Conservation (phyloP, 1,284 basidiomycete genomes). For the Acaromyces ingoldii region DNA sequence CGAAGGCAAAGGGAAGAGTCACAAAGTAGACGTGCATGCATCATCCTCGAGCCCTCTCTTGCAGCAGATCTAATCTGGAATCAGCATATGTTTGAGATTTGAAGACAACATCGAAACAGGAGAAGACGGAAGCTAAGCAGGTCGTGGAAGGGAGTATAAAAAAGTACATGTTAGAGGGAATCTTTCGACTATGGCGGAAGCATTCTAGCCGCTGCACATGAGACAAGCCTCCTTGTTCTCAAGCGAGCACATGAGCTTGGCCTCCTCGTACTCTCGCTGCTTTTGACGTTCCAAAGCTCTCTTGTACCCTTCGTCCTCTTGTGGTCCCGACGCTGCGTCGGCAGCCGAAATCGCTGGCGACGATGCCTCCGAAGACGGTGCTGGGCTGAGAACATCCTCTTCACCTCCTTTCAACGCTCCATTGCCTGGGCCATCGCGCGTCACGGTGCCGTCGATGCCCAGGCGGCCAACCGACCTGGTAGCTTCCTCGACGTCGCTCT, state of each 20-base stretch:
- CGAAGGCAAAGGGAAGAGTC: too few relatives aligned
- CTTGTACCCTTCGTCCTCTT: slow-evolving; percentile 62
- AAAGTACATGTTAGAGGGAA: too few relatives aligned
- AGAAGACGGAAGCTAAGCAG: too few relatives aligned
- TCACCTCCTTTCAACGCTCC: too few relatives aligned
- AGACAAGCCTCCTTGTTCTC: slow-evolving; percentile 66
- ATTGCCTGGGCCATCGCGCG: slow-evolving; percentile 38
- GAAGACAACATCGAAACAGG: too few relatives aligned
- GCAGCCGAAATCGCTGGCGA: slow-evolving; percentile 52
- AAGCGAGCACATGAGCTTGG: slow-evolving; percentile 71
- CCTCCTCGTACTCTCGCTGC: slow-evolving; percentile 73
- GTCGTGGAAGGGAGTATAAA: too few relatives aligned
- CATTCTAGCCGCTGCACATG: slow-evolving; percentile 46
- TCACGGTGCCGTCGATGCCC: slow-evolving; percentile 43
- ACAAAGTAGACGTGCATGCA: too few relatives aligned
- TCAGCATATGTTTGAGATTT: too few relatives aligned
- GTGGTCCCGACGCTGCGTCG: background rate
- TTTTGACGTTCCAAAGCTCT: slow-evolving; percentile 70
- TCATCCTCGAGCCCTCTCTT: too few relatives aligned
- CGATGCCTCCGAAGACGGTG: slow-evolving; percentile 12
- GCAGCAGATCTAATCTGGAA: too few relatives aligned
- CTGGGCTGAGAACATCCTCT: background rate
- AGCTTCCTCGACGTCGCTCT: background rate
- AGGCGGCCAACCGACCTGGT: slow-evolving; percentile 27
- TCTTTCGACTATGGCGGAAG: too few relatives aligned